Conservation (phyloP, 208 protist species). For the Trypanosoma vivax region DNA sequence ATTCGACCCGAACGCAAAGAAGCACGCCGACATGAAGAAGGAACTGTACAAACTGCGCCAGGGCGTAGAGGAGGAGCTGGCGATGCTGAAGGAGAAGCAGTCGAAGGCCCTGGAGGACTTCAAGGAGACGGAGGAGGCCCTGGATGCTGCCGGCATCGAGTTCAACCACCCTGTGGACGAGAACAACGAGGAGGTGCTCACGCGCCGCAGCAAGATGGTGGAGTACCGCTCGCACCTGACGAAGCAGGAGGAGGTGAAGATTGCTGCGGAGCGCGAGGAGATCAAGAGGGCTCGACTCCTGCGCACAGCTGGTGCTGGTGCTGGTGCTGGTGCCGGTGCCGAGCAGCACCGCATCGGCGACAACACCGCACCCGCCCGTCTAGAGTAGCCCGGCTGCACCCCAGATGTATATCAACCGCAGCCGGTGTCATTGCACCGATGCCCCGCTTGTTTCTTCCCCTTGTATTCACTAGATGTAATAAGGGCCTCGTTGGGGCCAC, state of each 20-base stretch:
- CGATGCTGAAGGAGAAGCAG: slow-evolving; percentile 68
- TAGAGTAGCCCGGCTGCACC: slow-evolving; percentile 11
- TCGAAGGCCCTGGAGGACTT: slow-evolving; percentile 2
- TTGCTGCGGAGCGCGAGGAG: slow-evolving; percentile 3
- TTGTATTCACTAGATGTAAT: slow-evolving; percentile 2
- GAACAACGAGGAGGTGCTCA: slow-evolving; percentile 6
- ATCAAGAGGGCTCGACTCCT: slow-evolving; percentile 3
- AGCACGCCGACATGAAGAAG: slow-evolving; percentile 6
- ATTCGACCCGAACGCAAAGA: slow-evolving; percentile 5
- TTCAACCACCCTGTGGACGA: slow-evolving; percentile 7
- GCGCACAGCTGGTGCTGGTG: neutral
- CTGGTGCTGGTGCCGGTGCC: slow-evolving; percentile 3
- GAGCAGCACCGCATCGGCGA: slow-evolving; percentile 16
- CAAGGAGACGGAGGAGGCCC: slow-evolving; percentile 5
- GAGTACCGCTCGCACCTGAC: slow-evolving; percentile 64
- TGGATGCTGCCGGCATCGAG: slow-evolving; percentile 3
- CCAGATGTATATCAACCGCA: slow-evolving; percentile 8
- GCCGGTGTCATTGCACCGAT: neutral
- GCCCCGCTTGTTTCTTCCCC: neutral
- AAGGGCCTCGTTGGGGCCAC: neutral
- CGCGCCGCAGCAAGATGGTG: slow-evolving; percentile 37
- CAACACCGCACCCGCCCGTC: slow-evolving; percentile 16
- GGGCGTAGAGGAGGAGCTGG: slow-evolving; percentile 48
- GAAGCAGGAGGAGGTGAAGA: slow-evolving; percentile 65
- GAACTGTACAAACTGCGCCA: slow-evolving; percentile 17